Evolutionary conservation across 2,329 filamentous ascomycete genomes (phyloP).

Genomic region (Nigrograna mackinnonii): DNA sequence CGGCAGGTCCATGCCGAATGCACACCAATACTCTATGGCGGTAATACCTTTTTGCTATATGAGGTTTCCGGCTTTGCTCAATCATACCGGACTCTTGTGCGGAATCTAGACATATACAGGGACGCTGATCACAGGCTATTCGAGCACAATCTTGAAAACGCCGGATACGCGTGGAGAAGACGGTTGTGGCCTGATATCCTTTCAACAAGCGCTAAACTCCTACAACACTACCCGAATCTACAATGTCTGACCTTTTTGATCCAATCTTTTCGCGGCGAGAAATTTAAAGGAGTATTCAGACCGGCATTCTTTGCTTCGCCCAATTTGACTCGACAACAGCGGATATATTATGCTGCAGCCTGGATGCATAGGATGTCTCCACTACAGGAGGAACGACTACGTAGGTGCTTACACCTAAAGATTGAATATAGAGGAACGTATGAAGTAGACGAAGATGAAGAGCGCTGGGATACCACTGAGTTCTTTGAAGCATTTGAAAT

Average conservation of each 20-base stretch:
- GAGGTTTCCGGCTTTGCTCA: conserved; percentile 18
- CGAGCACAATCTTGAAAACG: conserved; percentile 22
- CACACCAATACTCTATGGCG: conserved; percentile 50
- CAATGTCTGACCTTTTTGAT: conserved; percentile 26
- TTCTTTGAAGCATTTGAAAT: conserved; percentile 24
- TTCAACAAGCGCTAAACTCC: conserved; percentile 13
- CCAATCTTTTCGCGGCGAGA: conserved; percentile 16
- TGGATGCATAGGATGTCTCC: conserved; percentile 29
- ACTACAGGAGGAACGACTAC: conserved; percentile 21
- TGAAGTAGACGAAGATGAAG: conserved; percentile 15
- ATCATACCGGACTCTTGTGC: conserved; percentile 20
- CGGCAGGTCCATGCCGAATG: conserved; percentile 47
- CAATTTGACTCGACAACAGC: conserved; percentile 27
- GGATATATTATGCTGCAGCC: conserved; percentile 24
- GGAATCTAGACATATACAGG: conserved; percentile 21
- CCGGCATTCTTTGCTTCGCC: conserved; percentile 28
- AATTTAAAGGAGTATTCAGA: conserved; percentile 21
- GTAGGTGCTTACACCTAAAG: conserved; percentile 26
- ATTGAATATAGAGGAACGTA: conserved; percentile 14
- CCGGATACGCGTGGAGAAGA: conserved; percentile 29
- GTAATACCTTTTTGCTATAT: conserved; percentile 48
- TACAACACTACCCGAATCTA: conserved; percentile 26
- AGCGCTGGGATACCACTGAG: conserved; percentile 30
- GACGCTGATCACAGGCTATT: conserved; percentile 26
- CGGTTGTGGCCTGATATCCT: conserved; percentile 32